phyloP scores from a whole-genome alignment of 2,329 filamentous ascomycete species.

The Colletotrichum sp. region DNA sequence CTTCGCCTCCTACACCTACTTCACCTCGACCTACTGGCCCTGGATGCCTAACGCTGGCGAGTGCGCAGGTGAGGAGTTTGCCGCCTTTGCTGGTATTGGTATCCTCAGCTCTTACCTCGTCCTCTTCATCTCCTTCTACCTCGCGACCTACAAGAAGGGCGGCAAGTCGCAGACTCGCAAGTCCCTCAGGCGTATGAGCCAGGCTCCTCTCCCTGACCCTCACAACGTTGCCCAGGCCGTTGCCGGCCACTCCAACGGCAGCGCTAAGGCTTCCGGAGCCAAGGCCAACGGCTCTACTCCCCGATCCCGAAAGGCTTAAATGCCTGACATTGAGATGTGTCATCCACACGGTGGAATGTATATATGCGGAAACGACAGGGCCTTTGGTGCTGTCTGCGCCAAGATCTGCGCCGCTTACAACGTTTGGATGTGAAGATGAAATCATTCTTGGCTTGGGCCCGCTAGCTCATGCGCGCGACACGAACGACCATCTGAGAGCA shows the following conservation, averaged over 20 bases:
- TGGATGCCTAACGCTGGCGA: conserved; percentile 83
- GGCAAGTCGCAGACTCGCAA: conserved; percentile 83
- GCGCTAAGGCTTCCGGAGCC: conserved; percentile 57
- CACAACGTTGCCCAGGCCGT: conserved; percentile 65
- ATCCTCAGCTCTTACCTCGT: conserved; percentile 95
- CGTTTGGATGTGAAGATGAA: conserved; percentile 6
- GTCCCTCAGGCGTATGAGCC: conserved; percentile 69
- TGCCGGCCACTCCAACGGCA: conserved; percentile 58
- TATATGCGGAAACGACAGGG: conserved; percentile 8
- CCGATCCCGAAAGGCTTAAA: conserved; percentile 73
- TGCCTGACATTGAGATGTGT: not conserved
- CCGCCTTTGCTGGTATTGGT: conserved; percentile 88
- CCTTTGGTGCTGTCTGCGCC: not conserved
- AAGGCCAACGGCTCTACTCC: conserved; percentile 66
- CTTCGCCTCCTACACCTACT: conserved; percentile 99
- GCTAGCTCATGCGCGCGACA: not conserved
- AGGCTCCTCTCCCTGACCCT: conserved; percentile 79
- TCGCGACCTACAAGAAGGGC: conserved; percentile 92
- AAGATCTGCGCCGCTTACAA: conserved; percentile 3
- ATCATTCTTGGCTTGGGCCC: conserved; percentile 5
- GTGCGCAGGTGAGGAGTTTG: conserved; percentile 96
- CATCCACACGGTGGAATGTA: conserved; percentile 15
- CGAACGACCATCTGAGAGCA: not conserved
- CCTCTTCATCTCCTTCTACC: conserved; percentile 99
- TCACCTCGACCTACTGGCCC: conserved; percentile 87